Percentiles rank a stretch among this genome's conserved stretches.
These are phyloP conservation scores for Wickerhamomyces sydowiorum DNA, from an alignment of 805 yeast genomes.

Conservation along the genomic window DNA sequence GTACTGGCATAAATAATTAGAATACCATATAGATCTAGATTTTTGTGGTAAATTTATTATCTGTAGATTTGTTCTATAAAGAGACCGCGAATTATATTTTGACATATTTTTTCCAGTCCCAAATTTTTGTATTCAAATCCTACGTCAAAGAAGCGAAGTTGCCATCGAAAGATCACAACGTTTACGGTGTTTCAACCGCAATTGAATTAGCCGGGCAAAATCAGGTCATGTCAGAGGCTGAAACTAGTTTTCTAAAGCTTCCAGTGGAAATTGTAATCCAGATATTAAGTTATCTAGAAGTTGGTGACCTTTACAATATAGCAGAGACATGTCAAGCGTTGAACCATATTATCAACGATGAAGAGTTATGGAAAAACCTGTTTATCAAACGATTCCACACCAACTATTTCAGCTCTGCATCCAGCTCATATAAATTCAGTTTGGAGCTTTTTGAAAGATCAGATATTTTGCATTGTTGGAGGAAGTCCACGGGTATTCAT, in stretches of 20 bases:
- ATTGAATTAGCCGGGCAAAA: too few species aligned
- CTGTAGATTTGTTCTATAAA: too few species aligned
- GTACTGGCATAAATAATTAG: neutral
- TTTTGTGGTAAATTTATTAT: neutral
- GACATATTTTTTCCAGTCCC: too few species aligned
- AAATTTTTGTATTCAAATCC: too few species aligned
- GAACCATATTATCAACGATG: slow-evolving; percentile 28
- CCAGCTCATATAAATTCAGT: slow-evolving; percentile 28
- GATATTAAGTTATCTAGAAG: slow-evolving; percentile 30
- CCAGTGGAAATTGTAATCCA: slow-evolving; percentile 32
- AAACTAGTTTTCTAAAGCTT: slow-evolving; percentile 14
- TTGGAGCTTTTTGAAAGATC: slow-evolving; percentile 28
- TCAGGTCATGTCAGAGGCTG: too few species aligned
- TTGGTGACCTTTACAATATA: slow-evolving; percentile 27
- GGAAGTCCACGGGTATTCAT: slow-evolving; percentile 9
- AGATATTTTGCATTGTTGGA: slow-evolving; percentile 17
- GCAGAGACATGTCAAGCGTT: slow-evolving; percentile 26
- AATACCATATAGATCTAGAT: neutral
- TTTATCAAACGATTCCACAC: slow-evolving; percentile 25
- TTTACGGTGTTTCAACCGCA: neutral
- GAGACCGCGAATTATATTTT: too few species aligned
- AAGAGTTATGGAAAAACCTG: slow-evolving; percentile 37
- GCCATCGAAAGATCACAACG: neutral
- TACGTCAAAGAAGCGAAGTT: too few species aligned
- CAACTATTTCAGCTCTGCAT: slow-evolving; percentile 29